Conservation (phyloP, 225 moss, liverwort and hornwort genomes). For the Thuidium tamariscinum region DNA sequence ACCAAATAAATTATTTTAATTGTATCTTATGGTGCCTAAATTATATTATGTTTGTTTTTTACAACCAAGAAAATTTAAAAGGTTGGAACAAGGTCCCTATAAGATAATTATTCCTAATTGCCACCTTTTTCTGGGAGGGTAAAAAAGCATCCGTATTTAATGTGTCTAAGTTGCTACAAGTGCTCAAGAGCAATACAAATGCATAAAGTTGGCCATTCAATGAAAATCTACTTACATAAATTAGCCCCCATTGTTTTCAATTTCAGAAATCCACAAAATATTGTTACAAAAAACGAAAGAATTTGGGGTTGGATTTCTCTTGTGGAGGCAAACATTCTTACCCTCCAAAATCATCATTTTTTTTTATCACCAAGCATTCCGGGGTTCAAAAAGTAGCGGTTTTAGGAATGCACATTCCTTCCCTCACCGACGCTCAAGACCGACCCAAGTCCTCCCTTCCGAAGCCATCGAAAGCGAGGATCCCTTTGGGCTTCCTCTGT, state of each 20-base stretch:
- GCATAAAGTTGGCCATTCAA: too few species aligned
- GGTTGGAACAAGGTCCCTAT: too few species aligned
- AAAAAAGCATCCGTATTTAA: too few species aligned
- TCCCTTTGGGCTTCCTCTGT: background rate
- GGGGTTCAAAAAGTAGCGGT: background rate
- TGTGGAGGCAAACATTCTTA: background rate
- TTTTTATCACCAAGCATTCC: background rate
- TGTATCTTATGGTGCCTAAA: too few species aligned
- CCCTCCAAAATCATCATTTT: background rate
- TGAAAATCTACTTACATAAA: background rate
- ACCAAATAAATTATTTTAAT: background rate
- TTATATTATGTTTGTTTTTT: too few species aligned
- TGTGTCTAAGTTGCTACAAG: too few species aligned
- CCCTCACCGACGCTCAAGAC: background rate
- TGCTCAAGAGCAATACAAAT: too few species aligned
- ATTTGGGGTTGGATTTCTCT: background rate
- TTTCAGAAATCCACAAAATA: background rate
- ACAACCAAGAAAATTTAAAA: too few species aligned
- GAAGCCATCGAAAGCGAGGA: background rate
- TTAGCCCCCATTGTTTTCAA: fast-evolving
- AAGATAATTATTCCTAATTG: too few species aligned
- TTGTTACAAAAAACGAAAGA: fast-evolving
- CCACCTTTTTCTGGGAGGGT: too few species aligned
- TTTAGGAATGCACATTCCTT: background rate
- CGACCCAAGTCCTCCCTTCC: background rate